These are phyloP conservation scores for Bauhinia variegata DNA, from an alignment of 306 rosid genomes.

Conservation along the genomic window DNA sequence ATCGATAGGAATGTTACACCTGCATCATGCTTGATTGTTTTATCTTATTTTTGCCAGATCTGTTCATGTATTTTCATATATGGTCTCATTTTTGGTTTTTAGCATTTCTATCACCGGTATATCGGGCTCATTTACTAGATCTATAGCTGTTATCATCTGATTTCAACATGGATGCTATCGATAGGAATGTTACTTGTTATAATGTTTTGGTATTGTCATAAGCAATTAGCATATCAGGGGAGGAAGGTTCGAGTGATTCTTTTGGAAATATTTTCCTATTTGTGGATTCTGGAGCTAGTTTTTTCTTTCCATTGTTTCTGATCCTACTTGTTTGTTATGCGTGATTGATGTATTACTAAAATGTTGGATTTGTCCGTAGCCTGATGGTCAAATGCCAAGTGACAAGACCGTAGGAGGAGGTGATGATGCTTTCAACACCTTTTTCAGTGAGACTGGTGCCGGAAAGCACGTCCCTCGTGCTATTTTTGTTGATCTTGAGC, in stretches of 20 bases:
- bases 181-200: no score
- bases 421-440: slow-evolving; percentile 60
- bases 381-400: slow-evolving; percentile 67
- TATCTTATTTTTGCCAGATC: not conserved
- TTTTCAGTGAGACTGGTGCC: slow-evolving; percentile 62
- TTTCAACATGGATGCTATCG: no score
- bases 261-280: not conserved
- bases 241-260: no score
- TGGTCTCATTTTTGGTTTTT: not conserved
- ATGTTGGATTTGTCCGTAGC: slow-evolving; percentile 12
- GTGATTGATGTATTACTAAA: not conserved
- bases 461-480: slow-evolving; percentile 59
- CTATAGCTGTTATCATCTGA: not conserved
- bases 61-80: not conserved
- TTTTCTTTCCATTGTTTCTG: no score
- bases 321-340: not conserved
- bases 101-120: no score
- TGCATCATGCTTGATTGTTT: not conserved
- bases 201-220: no score
- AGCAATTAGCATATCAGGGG: no score
- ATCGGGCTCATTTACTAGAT: not conserved
- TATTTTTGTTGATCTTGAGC: slow-evolving; percentile 59
- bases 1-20: no score
- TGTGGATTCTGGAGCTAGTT: no score
- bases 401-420: slow-evolving; percentile 59